Evolutionary conservation across 805 yeast genomes (phyloP), one percentile per base, ranked within the genome.

Genomic region (Wickerhamiella musiphila): DNA sequence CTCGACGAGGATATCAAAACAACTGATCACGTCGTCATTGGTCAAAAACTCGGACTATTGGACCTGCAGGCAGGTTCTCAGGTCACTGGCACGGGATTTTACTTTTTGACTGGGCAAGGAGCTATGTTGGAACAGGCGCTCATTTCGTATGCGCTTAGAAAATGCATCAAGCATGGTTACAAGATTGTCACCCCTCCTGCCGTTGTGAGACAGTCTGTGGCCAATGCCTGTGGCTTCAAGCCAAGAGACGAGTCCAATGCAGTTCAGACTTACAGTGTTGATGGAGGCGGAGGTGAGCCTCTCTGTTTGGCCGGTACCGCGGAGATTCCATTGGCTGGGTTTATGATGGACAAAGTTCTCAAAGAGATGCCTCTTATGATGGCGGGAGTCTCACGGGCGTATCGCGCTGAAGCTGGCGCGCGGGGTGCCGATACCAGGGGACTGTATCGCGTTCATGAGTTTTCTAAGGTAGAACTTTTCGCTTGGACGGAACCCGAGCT

Each of bases 351-450:
- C 35, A 58, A 60, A 16, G 53, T 58, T 0, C 56, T 75, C 25
- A 47, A 53, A 5, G 31, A 20, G 31, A 39, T 5, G 23, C 18
- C 28, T 29, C 11, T 32, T 18, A 25, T 17, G 24, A 39, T 34
- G 16, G 41, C 23, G 28, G 98, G 95, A 1, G 63, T 82, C 1
- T 76, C 92, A 33, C 63, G 95, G 40, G 70, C 93, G 39, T 90
- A 73, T 49, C 63, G 98, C 39, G 94, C 95, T 0, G 98, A 90
- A 51, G 98, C 98, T 0, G 98, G 96, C 2, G 90, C 96, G 2
- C 67, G 94, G 35, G 98, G 98, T 2, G 70, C 69, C 41, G 95
- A 82, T 42, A 82, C 95, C 0, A 72, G 75, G 44, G 98, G 98
- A 0, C 59, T 90, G 1, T 90, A 90, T 45, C 61, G 98, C 26